Evolutionary conservation across 2,329 filamentous ascomycete species (phyloP).

Genomic region (Microdochium nivale): DNA sequence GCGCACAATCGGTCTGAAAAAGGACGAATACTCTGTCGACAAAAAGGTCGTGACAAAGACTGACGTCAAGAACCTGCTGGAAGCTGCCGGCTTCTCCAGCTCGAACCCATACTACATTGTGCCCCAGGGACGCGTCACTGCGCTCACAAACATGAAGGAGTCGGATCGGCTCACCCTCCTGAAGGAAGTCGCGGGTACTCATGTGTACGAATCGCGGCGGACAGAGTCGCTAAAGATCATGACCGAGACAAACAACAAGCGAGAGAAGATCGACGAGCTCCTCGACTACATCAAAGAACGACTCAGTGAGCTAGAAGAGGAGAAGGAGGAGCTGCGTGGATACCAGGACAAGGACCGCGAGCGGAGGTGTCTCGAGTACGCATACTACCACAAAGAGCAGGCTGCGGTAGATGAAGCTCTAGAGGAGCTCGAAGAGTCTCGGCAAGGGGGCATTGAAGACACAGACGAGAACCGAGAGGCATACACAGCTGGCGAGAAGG

Average conservation of each 20-base stretch:
- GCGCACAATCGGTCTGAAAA: slow-evolving; percentile 92
- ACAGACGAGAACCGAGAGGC: slow-evolving; percentile 72
- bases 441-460: slow-evolving; percentile 75
- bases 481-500: slow-evolving; percentile 71
- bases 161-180: slow-evolving; percentile 79
- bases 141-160: slow-evolving; percentile 98
- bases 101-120: slow-evolving; percentile 99
- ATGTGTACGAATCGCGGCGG: slow-evolving; percentile 89
- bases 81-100: slow-evolving; percentile 91
- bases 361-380: slow-evolving; percentile 85
- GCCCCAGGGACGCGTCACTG: slow-evolving; percentile 90
- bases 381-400: slow-evolving; percentile 86
- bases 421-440: slow-evolving; percentile 72
- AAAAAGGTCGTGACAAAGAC: slow-evolving; percentile 92
- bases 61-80: slow-evolving; percentile 90
- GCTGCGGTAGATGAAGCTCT: slow-evolving; percentile 67
- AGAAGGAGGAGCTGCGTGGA: slow-evolving; percentile 89
- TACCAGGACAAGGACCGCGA: slow-evolving; percentile 95
- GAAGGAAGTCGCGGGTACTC: slow-evolving; percentile 97
- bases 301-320: slow-evolving; percentile 82
- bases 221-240: slow-evolving; percentile 94
- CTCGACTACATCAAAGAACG: slow-evolving; percentile 88
- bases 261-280: slow-evolving; percentile 86
- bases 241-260: slow-evolving; percentile 91
- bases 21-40: slow-evolving; percentile 97